Evolutionary conservation across 306 rosid species (phyloP), one percentile per base, ranked within the genome.

Genomic region (Fagus sylvatica): DNA sequence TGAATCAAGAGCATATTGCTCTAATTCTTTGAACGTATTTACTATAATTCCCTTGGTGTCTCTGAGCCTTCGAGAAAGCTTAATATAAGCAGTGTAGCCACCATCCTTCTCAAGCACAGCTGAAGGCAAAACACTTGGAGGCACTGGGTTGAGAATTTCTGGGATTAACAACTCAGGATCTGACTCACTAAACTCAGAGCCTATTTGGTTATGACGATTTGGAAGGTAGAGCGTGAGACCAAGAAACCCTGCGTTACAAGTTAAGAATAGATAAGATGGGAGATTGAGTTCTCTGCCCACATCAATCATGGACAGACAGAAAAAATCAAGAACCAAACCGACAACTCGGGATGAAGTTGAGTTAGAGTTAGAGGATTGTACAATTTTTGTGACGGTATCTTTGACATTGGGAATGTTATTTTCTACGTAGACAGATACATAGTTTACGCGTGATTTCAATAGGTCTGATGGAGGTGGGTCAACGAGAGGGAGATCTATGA

Each of bases 41-140:
- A 84, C 89, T 75, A 91, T 74, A 4, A 91, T 86, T n/a, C 96
- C 92, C 59, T 83, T 88, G 46, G 86, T 55, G 4, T 86, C 87
- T 40, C 77, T 72, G 75, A 83, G 71, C 72, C 87, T 83, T 43
- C 69, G 62, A 79, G 80, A 85, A 34, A 89, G 42, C 69, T 80
- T 78, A 41, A 84, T 51, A 51, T 41, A 89, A 12, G 84, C 48
- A 28, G 49, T 7, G 82, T 89, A 86, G 36, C 90, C 91, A 78
- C 89, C 93, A 53, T 86, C 82, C 78, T 66, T 71, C 28, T 37
- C 71, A 64, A 8, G 82, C 69, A 64, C 33, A 16, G 85, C 61
- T 82, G 41, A 11, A 15, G 93, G 91, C 32, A 89, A 61, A 73
- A 87, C 88, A 4, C 13, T 36, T 4, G 79, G 17, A 55, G 93